A percentile compares a stretch with the other conserved stretches of the same genome.
These are phyloP conservation scores for Phytopythium delawarense DNA, from an alignment of 352 stramenopile genomes.

Conservation along the genomic window DNA sequence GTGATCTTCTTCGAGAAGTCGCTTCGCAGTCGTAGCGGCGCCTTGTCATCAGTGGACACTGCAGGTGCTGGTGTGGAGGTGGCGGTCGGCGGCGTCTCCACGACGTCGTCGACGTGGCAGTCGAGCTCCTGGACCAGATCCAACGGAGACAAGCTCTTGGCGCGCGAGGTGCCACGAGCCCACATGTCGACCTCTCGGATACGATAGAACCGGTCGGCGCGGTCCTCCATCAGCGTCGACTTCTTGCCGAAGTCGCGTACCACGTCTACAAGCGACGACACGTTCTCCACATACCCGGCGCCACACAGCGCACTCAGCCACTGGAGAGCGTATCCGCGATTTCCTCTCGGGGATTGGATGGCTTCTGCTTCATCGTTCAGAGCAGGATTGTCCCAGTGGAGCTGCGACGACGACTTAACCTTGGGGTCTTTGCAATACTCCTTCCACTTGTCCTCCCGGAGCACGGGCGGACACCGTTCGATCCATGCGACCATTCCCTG, in stretches of 20 bases:
- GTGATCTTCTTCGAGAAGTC: conserved; percentile 59
- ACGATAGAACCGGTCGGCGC: conserved; percentile 42
- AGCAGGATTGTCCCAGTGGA: conserved; percentile 32
- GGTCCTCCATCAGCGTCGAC: conserved; percentile 41
- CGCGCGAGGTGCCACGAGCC: conserved; percentile 21
- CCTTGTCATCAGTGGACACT: neutral
- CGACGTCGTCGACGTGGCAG: conserved; percentile 22
- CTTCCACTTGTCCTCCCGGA: conserved; percentile 54
- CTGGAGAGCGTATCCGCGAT: conserved; percentile 24
- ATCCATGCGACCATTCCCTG: conserved; percentile 69
- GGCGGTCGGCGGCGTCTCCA: neutral
- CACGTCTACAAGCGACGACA: conserved; percentile 13
- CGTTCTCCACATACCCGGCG: conserved; percentile 56
- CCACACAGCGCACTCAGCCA: conserved; percentile 61
- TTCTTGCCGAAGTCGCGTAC: conserved; percentile 28
- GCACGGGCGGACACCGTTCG: conserved; percentile 24
- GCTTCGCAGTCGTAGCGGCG: conserved; percentile 10
- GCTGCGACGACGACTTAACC: conserved; percentile 13
- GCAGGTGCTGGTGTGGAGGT: neutral
- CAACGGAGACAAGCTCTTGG: conserved; percentile 52
- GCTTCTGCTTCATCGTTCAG: conserved; percentile 41
- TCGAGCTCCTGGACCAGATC: conserved; percentile 66
- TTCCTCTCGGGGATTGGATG: conserved; percentile 33
- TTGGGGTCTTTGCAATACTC: conserved; percentile 40
- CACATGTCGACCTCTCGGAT: conserved; percentile 53